Evolutionary conservation across 768 basidiomycete species (phyloP).

Genomic region (Pleurotus cornucopiae): DNA sequence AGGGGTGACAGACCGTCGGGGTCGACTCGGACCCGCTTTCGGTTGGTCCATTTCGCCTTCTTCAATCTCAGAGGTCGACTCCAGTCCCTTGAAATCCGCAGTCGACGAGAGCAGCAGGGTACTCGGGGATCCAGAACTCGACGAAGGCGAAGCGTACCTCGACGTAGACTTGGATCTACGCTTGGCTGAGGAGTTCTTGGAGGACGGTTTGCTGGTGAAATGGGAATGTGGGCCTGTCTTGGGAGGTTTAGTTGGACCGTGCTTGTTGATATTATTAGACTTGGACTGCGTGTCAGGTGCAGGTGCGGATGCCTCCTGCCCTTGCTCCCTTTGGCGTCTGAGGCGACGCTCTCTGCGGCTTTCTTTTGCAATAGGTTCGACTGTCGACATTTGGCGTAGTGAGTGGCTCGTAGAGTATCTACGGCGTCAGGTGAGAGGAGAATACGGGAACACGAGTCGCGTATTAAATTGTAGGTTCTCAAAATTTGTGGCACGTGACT

Average conservation of each 20-base stretch:
- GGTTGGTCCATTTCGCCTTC: neutral
- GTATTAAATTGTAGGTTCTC: too few species aligned
- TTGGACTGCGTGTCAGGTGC: neutral
- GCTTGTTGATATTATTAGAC: neutral
- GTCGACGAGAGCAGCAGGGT: neutral
- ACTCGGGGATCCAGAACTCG: neutral
- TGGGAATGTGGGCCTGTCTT: too few species aligned
- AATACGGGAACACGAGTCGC: too few species aligned
- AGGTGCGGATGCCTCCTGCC: neutral
- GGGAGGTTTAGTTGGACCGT: too few species aligned
- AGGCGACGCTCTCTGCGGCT: conserved; percentile 7
- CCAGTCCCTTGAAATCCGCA: too few species aligned
- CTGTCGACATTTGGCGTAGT: too few species aligned
- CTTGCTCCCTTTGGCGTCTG: neutral
- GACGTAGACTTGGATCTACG: neutral
- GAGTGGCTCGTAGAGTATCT: too few species aligned
- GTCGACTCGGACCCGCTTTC: neutral
- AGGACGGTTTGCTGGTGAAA: neutral
- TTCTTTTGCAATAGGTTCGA: neutral
- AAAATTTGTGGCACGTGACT: too few species aligned
- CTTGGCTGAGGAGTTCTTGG: neutral
- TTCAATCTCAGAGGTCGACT: neutral
- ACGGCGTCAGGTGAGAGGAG: too few species aligned
- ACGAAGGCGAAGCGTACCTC: neutral
- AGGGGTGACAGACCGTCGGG: neutral